Evolutionary conservation across 179 eudicot species (phyloP).

Genomic region (Vitellaria paradoxa): DNA sequence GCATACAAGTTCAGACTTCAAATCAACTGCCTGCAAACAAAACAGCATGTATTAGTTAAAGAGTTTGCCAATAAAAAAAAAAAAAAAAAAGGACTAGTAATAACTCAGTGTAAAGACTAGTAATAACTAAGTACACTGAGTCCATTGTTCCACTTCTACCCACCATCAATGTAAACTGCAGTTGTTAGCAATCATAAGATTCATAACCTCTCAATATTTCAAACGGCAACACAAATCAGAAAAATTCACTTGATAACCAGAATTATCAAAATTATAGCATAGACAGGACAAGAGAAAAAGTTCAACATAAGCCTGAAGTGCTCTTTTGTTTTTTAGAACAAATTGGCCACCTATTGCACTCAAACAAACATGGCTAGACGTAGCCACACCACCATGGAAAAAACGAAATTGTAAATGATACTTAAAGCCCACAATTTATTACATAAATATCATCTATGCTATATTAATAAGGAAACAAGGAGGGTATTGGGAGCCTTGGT

Average conservation of each 20-base stretch:
- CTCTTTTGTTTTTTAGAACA: too few relatives aligned
- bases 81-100: not conserved
- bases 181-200: not conserved
- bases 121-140: too few relatives aligned
- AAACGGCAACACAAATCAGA: not conserved
- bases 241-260: not conserved
- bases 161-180: not conserved
- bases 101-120: not conserved
- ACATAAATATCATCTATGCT: not conserved
- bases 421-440: not conserved
- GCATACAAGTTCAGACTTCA: slow-evolving; percentile 77
- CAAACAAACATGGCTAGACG: not conserved
- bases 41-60: not conserved
- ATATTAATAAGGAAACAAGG: too few relatives aligned
- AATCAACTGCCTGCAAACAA: slow-evolving; percentile 60
- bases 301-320: too few relatives aligned
- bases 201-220: not conserved
- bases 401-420: not conserved
- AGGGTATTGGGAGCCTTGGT: too few relatives aligned
- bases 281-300: not conserved
- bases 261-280: not conserved
- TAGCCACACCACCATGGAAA: not conserved
- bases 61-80: not conserved
- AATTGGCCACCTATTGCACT: slow-evolving; percentile 4
- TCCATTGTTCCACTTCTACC: too few relatives aligned